Evolutionary conservation across 2,329 filamentous ascomycete genomes (phyloP).

Genomic region (Pseudogymnoascus sp.): DNA sequence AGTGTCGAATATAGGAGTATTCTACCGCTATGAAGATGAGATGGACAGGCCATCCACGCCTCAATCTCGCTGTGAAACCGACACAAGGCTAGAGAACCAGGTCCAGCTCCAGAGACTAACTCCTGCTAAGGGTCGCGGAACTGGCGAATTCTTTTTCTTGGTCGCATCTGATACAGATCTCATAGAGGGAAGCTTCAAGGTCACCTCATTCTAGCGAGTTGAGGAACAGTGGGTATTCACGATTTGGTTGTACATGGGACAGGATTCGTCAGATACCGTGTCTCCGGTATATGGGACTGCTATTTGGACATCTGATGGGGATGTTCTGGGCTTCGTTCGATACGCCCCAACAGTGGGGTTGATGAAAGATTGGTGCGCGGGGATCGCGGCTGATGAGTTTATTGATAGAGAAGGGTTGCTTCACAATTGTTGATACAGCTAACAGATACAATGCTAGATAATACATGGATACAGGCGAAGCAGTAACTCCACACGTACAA

Average conservation of each 20-base stretch:
- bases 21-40: not conserved
- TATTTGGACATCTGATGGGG: not conserved
- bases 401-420: not conserved
- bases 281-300: constrained; percentile 1
- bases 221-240: not conserved
- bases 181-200: not conserved
- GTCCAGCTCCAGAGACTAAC: not conserved
- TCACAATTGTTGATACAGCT: not conserved
- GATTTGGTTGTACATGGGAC: not conserved
- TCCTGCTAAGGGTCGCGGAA: not conserved
- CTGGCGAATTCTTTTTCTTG: not conserved
- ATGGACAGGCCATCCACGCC: not conserved
- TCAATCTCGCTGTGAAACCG: not conserved
- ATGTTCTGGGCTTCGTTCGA: constrained; percentile 5
- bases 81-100: not conserved
- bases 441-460: not conserved
- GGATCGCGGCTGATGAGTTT: not conserved
- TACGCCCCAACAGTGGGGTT: not conserved
- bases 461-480: not conserved
- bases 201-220: not conserved
- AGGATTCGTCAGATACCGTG: not conserved
- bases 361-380: constrained; percentile 9
- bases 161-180: not conserved
- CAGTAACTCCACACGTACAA: not conserved
- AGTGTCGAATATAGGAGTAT: not conserved